Base-by-base conservation (phyloP, 78 protist genomes). In the Dictyostelium brefeldianum region DNA sequence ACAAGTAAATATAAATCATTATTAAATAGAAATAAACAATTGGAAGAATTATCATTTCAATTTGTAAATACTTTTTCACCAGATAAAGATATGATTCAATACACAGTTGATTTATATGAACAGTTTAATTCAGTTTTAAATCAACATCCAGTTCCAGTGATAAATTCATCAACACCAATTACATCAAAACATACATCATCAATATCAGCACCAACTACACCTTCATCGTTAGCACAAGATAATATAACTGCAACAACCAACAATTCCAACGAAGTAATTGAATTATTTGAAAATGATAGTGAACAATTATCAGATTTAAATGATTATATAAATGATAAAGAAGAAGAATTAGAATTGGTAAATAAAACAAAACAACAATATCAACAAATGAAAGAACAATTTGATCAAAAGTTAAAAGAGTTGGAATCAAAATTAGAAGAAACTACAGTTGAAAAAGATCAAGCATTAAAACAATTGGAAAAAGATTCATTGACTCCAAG, bases 381-480 rank as follows among this genome's bases (percentile, higher is more conserved):
- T 65, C 93, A 87, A 65, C 93, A 87, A 15, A 87, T 87, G 79
- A 87, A 87, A 8, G 93, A 87, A 62, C 81, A 71, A 70, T 87
- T 59, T 41, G 93, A 87, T 46, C 43, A 25, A 29, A 57, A 81
- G n/a, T n/a, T 87, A 31, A 77, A 51, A 22, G 93, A 87, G 51
- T 36, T 87, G 18, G 84, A 87, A 51, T 31, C 46, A 8, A 83
- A 87, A 43, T 51, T 87, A 25, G 53, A 57, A 4, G 77, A n/a
- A 12, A 69, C 78, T 46, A 74, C 53, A 2, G 93, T 75, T 1
- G 93, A 87, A 18, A 51, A 57, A 43, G 93, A 87, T 12, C 50
- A 20, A 51, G 93, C 25, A 25, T n/a, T 87, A 31, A 56, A 64
- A 12, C 20, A 70, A n/a, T 50, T 87, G 54, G 93, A 87, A n/a